Evolutionary conservation across 768 basidiomycete species (phyloP), one percentile per base, ranked within the genome.

Genomic region (Tephrocybe sp.): DNA sequence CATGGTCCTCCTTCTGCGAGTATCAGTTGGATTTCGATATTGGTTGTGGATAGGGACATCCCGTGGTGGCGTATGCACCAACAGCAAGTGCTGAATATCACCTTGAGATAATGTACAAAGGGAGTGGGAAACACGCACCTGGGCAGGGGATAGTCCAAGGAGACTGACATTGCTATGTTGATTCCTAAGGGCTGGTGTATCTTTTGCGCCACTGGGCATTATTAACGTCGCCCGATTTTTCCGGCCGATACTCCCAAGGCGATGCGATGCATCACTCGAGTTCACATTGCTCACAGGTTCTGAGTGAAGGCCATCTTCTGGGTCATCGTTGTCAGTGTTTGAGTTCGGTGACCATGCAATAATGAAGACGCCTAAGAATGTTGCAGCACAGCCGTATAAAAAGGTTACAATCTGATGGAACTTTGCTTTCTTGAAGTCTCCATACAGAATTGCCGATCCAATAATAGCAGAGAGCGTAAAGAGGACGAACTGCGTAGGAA

Each of bases 391-490:
- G 44, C 92, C 92, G 63, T 93, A 92, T 18, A 90, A 60, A 67
- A 94, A 94, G 5, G 87, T 91, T 41, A 92, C 73, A 50, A 89
- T 78, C 60, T 88, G 82, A 63, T 93, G 87, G 63, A 93, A 88
- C 9, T 80, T 78, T 11, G 90, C 84, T 52, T 80, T 81, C 56
- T 82, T 77, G 70, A 99, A 99, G 66, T 99, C 95, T 21, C 91
- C 88, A 62, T 95, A 99, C 1, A 99, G 77, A 13, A 99, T 85
- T 1, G 91, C 92, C 3, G 92, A 94, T 22, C 94, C 95, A 47
- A 90, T 72, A 57, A 99, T 94, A 4, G 91, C 92, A 4, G 91
- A 92, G 29, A 98, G 74, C 21, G 91, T 94, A 72, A 98, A 98
- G 48, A 93, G 76, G 24, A 95, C 92, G 64, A 97, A 98, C 73